Percentiles rank a stretch among this genome's conserved stretches.
These are phyloP conservation scores for Penicillium rolfsii DNA, from an alignment of 2,329 filamentous ascomycete genomes.

Conservation along the genomic window DNA sequence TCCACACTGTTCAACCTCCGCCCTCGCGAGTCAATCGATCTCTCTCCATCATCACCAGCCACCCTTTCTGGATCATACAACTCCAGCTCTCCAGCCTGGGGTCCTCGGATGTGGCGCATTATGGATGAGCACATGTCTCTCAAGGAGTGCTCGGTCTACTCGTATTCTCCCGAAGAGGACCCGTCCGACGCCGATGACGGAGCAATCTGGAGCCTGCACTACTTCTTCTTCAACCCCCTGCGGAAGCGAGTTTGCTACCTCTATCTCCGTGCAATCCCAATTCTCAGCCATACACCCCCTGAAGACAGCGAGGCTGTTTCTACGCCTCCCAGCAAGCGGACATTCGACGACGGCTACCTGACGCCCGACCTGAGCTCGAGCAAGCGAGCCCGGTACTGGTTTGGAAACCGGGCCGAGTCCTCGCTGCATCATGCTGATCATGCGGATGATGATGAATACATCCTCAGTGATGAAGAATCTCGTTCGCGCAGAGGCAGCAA, in stretches of 20 bases:
- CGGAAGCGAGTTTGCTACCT: constrained; percentile 93
- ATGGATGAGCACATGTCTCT: constrained; percentile 95
- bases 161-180: constrained; percentile 85
- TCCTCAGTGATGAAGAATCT: constrained; percentile 51
- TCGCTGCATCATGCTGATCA: constrained; percentile 48
- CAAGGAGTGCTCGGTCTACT: constrained; percentile 85
- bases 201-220: constrained; percentile 92
- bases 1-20: constrained; percentile 84
- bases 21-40: constrained; percentile 56
- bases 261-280: constrained; percentile 81
- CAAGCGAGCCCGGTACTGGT: constrained; percentile 87
- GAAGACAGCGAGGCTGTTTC: constrained; percentile 41
- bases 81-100: constrained; percentile 68
- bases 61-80: constrained; percentile 53
- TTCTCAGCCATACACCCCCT: constrained; percentile 70
- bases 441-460: constrained; percentile 48
- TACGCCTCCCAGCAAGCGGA: constrained; percentile 50
- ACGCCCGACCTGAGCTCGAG: constrained; percentile 62
- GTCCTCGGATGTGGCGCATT: constrained; percentile 85
- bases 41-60: constrained; percentile 46
- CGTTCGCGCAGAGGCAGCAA: constrained; percentile 45
- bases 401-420: constrained; percentile 66
- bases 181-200: constrained; percentile 92
- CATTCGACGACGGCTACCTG: constrained; percentile 53
- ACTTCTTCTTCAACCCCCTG: constrained; percentile 96